phyloP scores from a whole-genome alignment of 1,284 basidiomycete species.

The Cutaneotrichosporon cutaneum region DNA sequence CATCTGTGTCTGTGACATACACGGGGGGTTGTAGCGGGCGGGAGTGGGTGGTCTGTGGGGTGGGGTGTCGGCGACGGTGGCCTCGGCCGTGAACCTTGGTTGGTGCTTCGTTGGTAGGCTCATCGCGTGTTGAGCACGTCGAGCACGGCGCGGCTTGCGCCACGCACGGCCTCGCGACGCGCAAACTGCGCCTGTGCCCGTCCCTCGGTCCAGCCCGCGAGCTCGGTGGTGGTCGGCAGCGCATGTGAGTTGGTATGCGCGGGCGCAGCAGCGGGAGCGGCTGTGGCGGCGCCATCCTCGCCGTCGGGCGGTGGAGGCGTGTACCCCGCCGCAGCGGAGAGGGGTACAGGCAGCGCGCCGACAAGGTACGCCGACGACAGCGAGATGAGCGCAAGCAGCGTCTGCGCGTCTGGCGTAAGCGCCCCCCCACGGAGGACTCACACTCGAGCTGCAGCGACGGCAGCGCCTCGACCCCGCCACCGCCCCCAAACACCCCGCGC shows the following conservation, averaged over 20 bases:
- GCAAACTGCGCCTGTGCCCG: slow-evolving; percentile 23
- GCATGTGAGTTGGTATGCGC: not conserved
- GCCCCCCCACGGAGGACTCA: slow-evolving; percentile 7
- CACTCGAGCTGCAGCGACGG: slow-evolving; percentile 24
- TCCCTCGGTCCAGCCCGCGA: slow-evolving; percentile 22
- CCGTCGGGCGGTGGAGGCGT: not conserved
- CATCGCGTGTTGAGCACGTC: slow-evolving; percentile 16
- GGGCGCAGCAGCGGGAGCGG: not conserved
- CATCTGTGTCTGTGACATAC: not conserved
- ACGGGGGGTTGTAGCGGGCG: not conserved
- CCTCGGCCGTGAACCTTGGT: no score
- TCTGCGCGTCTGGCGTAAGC: slow-evolving; percentile 22
- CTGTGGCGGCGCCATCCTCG: not conserved
- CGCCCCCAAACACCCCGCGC: slow-evolving; percentile 10
- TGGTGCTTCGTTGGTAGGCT: no score
- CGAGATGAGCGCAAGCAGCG: slow-evolving; percentile 26
- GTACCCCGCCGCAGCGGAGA: slow-evolving; percentile 7
- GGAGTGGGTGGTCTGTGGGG: not conserved
- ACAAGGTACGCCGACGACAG: slow-evolving; percentile 20
- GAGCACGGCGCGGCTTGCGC: slow-evolving; percentile 18
- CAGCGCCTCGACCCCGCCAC: not conserved
- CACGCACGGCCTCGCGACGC: slow-evolving; percentile 21
- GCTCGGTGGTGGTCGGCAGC: slow-evolving; percentile 11
- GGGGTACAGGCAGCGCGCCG: slow-evolving; percentile 25
- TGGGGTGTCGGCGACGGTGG: no score